These are phyloP conservation scores for Fusarium sp. DNA, from an alignment of 2,329 filamentous ascomycete species.

Conservation along the genomic window DNA sequence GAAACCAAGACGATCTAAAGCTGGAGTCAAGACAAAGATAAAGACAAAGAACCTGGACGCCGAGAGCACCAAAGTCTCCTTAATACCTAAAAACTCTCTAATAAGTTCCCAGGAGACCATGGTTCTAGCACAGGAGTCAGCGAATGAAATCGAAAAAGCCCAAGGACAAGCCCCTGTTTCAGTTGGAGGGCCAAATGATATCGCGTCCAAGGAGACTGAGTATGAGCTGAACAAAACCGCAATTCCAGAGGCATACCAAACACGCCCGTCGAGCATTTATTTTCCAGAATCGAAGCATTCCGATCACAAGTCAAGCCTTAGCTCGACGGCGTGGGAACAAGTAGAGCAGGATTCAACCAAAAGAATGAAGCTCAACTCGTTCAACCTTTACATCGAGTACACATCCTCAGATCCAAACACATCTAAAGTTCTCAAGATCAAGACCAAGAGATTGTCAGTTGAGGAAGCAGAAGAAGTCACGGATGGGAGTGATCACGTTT, in stretches of 20 bases:
- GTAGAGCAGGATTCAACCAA: slow-evolving; percentile 2
- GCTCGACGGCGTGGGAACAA: not conserved
- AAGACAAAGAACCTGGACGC: not conserved
- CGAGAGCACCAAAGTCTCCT: not conserved
- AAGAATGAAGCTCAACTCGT: not conserved
- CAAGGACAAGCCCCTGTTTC: not conserved
- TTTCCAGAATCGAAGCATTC: not conserved
- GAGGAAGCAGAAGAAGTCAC: not conserved
- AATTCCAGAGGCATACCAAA: not conserved
- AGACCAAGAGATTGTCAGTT: not conserved
- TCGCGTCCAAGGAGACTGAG: not conserved
- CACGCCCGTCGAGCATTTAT: not conserved
- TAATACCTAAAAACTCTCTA: not conserved
- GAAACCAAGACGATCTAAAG: not conserved
- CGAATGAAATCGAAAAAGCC: not conserved
- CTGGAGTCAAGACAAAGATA: not conserved
- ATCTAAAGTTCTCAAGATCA: slow-evolving; percentile 6
- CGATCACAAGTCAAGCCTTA: not conserved
- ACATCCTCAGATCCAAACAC: not conserved
- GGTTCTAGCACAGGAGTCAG: not conserved
- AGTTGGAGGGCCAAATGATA: not conserved
- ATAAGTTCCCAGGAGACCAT: not conserved
- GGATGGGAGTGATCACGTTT: not conserved
- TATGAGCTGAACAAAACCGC: not conserved
- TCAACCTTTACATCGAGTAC: slow-evolving; percentile 27